Conservation (phyloP, 2,329 filamentous ascomycete genomes). For the Stemphylium beticola region DNA sequence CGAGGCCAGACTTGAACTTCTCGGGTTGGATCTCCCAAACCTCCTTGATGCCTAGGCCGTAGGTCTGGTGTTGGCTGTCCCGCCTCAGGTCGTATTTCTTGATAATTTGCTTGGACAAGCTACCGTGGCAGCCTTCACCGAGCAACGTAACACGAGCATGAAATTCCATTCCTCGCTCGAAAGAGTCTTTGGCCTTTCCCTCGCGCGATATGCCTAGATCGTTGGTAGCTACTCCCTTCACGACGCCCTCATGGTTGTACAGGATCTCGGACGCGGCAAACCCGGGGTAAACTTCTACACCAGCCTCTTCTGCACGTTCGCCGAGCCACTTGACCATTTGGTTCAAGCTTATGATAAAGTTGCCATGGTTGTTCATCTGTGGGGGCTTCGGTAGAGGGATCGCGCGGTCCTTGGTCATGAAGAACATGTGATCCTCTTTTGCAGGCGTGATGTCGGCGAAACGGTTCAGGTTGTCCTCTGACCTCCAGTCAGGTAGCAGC, state of each 20-base stretch:
- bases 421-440: constrained; percentile 85
- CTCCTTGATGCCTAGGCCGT: constrained; percentile 92
- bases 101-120: constrained; percentile 90
- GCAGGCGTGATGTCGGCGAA: constrained; percentile 90
- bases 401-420: constrained; percentile 80
- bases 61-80: constrained; percentile 93
- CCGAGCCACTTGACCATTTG: constrained; percentile 96
- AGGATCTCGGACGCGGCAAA: constrained; percentile 94
- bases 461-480: constrained; percentile 82
- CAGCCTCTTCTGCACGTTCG: constrained; percentile 93
- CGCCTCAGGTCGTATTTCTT: constrained; percentile 91
- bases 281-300: constrained; percentile 94
- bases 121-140: constrained; percentile 94
- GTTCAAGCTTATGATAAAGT: constrained; percentile 96
- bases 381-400: constrained; percentile 87
- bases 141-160: constrained; percentile 91
- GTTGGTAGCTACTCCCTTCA: constrained; percentile 94
- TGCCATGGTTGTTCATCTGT: constrained; percentile 98
- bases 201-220: constrained; percentile 84
- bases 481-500: constrained; percentile 91
- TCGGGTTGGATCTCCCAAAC: constrained; percentile 95
- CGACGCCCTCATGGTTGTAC: constrained; percentile 84
- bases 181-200: constrained; percentile 85
- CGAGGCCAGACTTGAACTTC: constrained; percentile 86
- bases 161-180: constrained; percentile 98